Evolutionary conservation across 2,329 filamentous ascomycete species (phyloP).

Genomic region (Epichloe coenophiala): DNA sequence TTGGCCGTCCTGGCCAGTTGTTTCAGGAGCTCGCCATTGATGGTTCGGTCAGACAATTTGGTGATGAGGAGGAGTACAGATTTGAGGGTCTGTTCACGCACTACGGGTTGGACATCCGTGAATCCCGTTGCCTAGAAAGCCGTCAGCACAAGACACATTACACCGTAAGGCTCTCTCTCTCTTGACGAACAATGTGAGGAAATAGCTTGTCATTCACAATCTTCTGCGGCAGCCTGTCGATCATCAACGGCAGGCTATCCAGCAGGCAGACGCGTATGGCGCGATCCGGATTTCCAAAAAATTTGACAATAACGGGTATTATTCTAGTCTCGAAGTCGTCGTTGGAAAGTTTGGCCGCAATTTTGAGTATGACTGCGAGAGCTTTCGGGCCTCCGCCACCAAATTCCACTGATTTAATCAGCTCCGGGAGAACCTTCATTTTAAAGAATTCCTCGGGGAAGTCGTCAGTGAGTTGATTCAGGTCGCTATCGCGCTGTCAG

Average conservation of each 20-base stretch:
- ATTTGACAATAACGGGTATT: constrained; percentile 77
- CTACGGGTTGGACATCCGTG: constrained; percentile 77
- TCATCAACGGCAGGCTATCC: constrained; percentile 81
- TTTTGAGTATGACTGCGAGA: constrained; percentile 78
- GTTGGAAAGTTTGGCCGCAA: constrained; percentile 69
- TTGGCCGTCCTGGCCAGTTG: constrained; percentile 93
- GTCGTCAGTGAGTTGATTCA: constrained; percentile 79
- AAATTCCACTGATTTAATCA: constrained; percentile 98
- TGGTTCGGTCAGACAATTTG: constrained; percentile 82
- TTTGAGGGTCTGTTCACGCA: constrained; percentile 92
- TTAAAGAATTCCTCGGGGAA: constrained; percentile 98
- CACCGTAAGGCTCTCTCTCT: neutral
- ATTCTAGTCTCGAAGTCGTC: constrained; percentile 83
- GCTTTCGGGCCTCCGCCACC: constrained; percentile 90
- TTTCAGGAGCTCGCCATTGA: constrained; percentile 85
- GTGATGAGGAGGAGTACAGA: constrained; percentile 75
- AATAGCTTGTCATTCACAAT: constrained; percentile 95
- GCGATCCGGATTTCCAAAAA: constrained; percentile 85
- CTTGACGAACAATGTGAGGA: constrained; percentile 63
- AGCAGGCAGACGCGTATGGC: constrained; percentile 83
- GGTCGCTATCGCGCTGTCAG: constrained; percentile 38
- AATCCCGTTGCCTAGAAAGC: constrained; percentile 68
- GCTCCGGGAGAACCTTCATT: constrained; percentile 85
- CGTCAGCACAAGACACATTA: constrained; percentile 8
- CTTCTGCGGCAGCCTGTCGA: constrained; percentile 77